Base-by-base conservation (phyloP, 2,329 filamentous ascomycete species). In the Xylaria sp. region DNA sequence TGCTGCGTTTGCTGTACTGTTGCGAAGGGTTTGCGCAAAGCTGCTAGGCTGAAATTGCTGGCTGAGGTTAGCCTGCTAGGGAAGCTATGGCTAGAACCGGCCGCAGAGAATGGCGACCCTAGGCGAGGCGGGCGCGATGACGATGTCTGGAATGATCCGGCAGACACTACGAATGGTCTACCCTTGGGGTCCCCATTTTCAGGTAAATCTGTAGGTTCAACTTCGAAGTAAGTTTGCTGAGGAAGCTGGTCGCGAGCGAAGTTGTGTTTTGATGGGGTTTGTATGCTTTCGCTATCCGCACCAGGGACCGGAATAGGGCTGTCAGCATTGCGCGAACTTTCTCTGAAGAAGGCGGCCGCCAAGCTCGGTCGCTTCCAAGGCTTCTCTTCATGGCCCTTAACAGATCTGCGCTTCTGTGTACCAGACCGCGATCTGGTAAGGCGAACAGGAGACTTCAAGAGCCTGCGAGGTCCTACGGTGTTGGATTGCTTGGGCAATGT, bases 91-190 rank as follows among this genome's bases (percentile, higher is more conserved):
- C 86, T 89, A 13, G 85, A 82, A 65, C 78, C 81, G 10, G 82
- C 77, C 41, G 82, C 82, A 8, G 83, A 80, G 71, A 91, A 90
- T 0, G 89, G 89, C 5, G 89, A 91, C 37, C 89, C 87, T 3
- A 91, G 82, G 7, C 88, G 84, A 15, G 83, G 81, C 50, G 84
- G 84, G 1, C 80, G 80, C 2, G 77, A 75, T 23, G 79, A 70
- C 28, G 74, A 77, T 15, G 73, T 76, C 72, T 70, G 67, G 63
- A 70, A 61, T 41, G 70, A 65, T 20, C 57, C 28, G 13, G 56
- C 32, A 12, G 78, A 73, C 34, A 78, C 44, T 32, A 71, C 67
- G 34, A 76, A 75, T 20, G 74, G 69, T 5, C 28, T 50, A 37
- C 65, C 60, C 23, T 44, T 23, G 25, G 64, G 48, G 28, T 6